Conservation (phyloP, 2,329 filamentous ascomycete species). For the Neobulgaria alba region DNA sequence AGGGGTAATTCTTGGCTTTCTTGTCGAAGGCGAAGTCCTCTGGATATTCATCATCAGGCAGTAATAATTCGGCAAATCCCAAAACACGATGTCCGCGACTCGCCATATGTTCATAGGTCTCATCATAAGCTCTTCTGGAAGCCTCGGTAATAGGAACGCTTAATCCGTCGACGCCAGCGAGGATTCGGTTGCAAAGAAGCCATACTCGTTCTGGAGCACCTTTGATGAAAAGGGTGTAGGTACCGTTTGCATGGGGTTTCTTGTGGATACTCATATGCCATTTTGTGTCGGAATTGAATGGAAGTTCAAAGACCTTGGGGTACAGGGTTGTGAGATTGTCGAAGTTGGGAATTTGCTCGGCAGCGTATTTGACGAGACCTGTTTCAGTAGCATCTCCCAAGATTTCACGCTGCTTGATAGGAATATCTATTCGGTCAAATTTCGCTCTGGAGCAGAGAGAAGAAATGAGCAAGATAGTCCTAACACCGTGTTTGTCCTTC, state of each 20-base stretch:
- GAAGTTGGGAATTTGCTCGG: conserved; percentile 6
- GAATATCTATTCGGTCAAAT: conserved; percentile 13
- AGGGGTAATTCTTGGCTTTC: conserved; percentile 34
- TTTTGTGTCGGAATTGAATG: conserved; percentile 44
- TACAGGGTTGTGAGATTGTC: conserved; percentile 11
- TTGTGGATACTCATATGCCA: conserved; percentile 36
- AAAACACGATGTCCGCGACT: conserved; percentile 34
- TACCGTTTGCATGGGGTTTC: conserved; percentile 9
- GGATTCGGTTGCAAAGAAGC: conserved; percentile 16
- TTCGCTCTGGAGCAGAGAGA: conserved; percentile 12
- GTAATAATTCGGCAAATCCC: conserved; percentile 35
- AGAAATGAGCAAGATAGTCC: conserved; percentile 10
- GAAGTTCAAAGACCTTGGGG: conserved; percentile 33
- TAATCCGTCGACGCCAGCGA: conserved; percentile 20
- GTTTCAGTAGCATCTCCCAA: conserved; percentile 13
- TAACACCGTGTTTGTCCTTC: conserved; percentile 9
- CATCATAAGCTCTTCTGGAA: conserved; percentile 27
- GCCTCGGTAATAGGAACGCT: conserved; percentile 5
- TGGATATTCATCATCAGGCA: conserved; percentile 34
- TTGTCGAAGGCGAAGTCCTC: conserved; percentile 42
- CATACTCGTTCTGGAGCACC: conserved; percentile 54
- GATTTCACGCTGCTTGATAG: conserved; percentile 13
- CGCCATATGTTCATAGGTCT: conserved; percentile 29
- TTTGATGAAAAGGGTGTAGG: conserved; percentile 56
- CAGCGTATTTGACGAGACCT: conserved; percentile 12